These are phyloP conservation scores for Eucalyptus tenuipes DNA, from an alignment of 345 rosid species.

Conservation along the genomic window DNA sequence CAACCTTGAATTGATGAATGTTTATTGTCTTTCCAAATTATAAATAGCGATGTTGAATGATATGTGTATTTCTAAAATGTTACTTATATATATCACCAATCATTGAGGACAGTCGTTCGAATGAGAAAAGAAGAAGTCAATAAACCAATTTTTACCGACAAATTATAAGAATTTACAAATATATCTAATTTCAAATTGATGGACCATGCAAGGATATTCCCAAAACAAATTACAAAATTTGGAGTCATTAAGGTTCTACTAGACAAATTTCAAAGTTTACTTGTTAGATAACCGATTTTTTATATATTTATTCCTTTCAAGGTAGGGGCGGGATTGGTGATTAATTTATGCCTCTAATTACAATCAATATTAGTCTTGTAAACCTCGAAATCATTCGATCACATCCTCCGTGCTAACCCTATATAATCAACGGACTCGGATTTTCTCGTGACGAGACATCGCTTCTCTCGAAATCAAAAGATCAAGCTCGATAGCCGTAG, in stretches of 20 bases:
- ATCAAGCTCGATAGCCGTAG: fast-evolving
- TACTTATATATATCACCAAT: neutral
- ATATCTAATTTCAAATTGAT: neutral
- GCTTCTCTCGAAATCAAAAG: fast-evolving
- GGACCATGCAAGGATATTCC: neutral
- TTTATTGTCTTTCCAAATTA: neutral
- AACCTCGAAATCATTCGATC: neutral
- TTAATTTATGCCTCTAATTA: neutral
- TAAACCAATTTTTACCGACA: neutral
- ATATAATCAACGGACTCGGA: fast-evolving
- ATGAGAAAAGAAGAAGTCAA: neutral
- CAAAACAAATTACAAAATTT: neutral
- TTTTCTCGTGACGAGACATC: fast-evolving
- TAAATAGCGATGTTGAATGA: neutral
- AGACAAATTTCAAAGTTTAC: neutral
- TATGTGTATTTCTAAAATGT: neutral
- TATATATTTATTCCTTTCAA: neutral
- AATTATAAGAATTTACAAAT: neutral
- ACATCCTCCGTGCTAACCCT: neutral
- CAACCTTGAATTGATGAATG: neutral
- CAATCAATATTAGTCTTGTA: fast-evolving
- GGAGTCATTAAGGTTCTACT: neutral
- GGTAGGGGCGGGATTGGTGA: neutral
- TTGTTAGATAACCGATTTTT: neutral
- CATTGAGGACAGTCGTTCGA: fast-evolving